These are phyloP conservation scores for Elymus sibiricus DNA, from an alignment of 176 grass and related monocot species.

Conservation along the genomic window DNA sequence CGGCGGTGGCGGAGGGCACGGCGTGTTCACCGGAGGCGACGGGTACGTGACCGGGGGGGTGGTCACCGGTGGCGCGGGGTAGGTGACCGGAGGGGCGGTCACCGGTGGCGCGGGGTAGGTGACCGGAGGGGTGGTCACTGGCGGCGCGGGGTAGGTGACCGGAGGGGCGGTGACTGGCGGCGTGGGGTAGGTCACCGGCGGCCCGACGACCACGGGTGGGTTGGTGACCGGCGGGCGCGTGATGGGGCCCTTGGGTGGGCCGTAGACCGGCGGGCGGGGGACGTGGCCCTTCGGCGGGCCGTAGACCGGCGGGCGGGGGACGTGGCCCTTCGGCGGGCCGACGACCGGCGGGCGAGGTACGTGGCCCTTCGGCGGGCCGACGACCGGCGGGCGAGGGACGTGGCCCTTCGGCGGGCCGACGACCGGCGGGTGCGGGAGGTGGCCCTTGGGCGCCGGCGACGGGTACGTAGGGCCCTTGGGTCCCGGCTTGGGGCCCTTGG, in stretches of 20 bases:
- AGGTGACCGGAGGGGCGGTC: slow-evolving; percentile 7
- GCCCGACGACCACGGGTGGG: neutral
- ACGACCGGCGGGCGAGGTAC: slow-evolving; percentile 23
- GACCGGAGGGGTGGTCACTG: neutral
- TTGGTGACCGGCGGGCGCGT: neutral
- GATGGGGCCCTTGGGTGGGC: slow-evolving; percentile 32
- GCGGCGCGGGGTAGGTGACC: neutral
- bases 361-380: slow-evolving; percentile 23
- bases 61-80: slow-evolving; percentile 1
- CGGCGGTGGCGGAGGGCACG: slow-evolving; percentile 33
- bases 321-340: neutral
- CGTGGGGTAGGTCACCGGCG: neutral
- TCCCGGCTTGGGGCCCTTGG: slow-evolving; percentile 18
- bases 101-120: slow-evolving; percentile 5
- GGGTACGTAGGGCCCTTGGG: slow-evolving; percentile 23
- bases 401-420: neutral
- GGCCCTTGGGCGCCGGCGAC: slow-evolving; percentile 38
- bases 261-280: neutral
- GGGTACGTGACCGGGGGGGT: slow-evolving; percentile 33
- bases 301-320: neutral
- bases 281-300: slow-evolving; percentile 28
- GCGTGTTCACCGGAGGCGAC: neutral
- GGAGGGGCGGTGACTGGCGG: slow-evolving; percentile 7
- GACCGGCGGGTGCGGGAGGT: neutral
- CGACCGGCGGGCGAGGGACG: neutral